These are phyloP conservation scores for Wickerhamiella occidentalis DNA, from an alignment of 805 yeast genomes.

Conservation along the genomic window DNA sequence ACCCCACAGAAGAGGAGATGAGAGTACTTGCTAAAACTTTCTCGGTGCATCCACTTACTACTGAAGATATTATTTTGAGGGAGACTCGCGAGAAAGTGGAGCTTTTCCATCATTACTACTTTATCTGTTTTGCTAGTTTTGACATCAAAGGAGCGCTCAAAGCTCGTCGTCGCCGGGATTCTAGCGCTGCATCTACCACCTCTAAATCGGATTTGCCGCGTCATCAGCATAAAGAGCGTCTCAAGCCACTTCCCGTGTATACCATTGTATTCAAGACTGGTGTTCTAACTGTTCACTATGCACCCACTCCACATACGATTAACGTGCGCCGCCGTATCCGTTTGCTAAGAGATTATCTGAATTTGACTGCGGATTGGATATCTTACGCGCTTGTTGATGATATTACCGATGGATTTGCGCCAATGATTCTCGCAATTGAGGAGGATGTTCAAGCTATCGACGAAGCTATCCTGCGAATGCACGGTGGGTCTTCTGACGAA, in stretches of 20 bases:
- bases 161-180: conserved; percentile 6
- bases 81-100: conserved; percentile 95
- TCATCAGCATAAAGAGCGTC: conserved; percentile 32
- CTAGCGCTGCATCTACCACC: not conserved
- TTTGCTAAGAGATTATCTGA: conserved; percentile 71
- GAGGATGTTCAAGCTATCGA: conserved; percentile 92
- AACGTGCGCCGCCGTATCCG: conserved; percentile 92
- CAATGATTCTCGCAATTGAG: conserved; percentile 88
- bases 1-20: conserved; percentile 96
- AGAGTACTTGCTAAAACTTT: conserved; percentile 79
- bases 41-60: conserved; percentile 91
- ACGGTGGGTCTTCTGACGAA: conserved; percentile 46
- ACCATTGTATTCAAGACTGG: conserved; percentile 85
- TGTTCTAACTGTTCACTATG: conserved; percentile 84
- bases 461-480: conserved; percentile 79
- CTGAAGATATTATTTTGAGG: conserved; percentile 87
- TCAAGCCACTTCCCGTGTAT: conserved; percentile 85
- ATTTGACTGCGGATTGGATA: conserved; percentile 91
- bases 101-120: conserved; percentile 76
- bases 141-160: conserved; percentile 35
- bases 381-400: conserved; percentile 95
- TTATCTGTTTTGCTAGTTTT: conserved; percentile 78
- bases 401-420: conserved; percentile 94
- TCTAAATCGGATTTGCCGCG: not conserved
- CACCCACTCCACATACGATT: conserved; percentile 91